These are phyloP conservation scores for Eleusine coracana DNA, from an alignment of 176 grass and related monocot genomes.

Conservation along the genomic window DNA sequence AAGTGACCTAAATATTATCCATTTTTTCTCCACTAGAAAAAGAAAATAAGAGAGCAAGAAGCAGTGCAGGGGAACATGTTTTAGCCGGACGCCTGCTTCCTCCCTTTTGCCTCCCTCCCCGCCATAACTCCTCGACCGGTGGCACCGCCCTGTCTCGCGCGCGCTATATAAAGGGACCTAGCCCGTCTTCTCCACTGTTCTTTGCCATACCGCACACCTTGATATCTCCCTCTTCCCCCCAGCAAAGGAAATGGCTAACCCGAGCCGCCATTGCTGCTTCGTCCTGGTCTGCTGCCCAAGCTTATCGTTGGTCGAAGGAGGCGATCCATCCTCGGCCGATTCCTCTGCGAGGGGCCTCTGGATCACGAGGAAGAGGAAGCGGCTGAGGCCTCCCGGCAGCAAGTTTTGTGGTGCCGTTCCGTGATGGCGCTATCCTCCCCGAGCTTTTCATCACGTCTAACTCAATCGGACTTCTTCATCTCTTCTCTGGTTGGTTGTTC, in stretches of 20 bases:
- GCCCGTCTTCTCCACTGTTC: conserved; percentile 1
- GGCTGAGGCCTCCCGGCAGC: background rate
- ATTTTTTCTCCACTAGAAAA: too few relatives aligned
- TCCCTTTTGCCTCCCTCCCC: conserved; percentile 48
- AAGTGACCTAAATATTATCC: too few relatives aligned
- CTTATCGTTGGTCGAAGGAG: background rate
- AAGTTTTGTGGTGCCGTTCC: background rate
- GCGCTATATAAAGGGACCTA: conserved; percentile 41
- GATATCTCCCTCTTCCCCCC: background rate
- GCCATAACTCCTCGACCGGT: conserved; percentile 3
- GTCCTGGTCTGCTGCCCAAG: conserved; percentile 11
- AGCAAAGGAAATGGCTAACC: conserved; percentile 19
- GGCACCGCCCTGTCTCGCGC: background rate
- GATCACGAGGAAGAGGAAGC: background rate
- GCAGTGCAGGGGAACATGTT: conserved; percentile 13
- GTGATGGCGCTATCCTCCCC: conserved; percentile 35
- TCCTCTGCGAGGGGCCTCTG: background rate
- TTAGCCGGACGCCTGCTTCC: conserved; percentile 38
- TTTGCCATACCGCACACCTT: background rate
- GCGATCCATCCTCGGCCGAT: background rate
- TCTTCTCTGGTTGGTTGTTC: rapidly evolving
- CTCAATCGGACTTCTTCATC: rapidly evolving
- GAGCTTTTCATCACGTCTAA: background rate
- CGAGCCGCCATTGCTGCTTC: background rate
- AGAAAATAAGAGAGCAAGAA: background rate